Percentiles rank a stretch among this genome's conserved stretches.
These are phyloP conservation scores for Pugionium cornutum DNA, from an alignment of 345 rosid genomes.

Conservation along the genomic window DNA sequence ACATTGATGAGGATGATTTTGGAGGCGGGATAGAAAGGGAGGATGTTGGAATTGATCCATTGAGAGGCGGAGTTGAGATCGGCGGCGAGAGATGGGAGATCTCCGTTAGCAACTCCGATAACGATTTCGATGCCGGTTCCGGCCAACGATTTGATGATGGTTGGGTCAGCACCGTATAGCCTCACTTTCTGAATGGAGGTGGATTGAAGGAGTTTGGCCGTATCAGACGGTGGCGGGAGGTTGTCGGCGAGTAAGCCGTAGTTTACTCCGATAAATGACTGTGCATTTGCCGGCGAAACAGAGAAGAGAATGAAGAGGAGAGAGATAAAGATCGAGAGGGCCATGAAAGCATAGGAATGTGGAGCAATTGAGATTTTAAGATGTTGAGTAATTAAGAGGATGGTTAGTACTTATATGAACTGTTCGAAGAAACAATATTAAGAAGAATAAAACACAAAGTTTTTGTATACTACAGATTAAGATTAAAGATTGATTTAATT, in stretches of 20 bases:
- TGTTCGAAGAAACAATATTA: background rate
- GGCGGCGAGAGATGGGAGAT: conserved; percentile 71
- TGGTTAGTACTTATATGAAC: background rate
- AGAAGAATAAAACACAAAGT: background rate
- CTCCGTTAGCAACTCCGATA: conserved; percentile 77
- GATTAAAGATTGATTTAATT: no score
- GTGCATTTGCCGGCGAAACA: conserved; percentile 46
- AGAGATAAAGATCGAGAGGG: conserved; percentile 3
- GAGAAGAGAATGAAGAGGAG: conserved; percentile 11
- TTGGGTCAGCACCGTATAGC: conserved; percentile 85
- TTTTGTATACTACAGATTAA: no score
- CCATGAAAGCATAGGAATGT: conserved; percentile 19
- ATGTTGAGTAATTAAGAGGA: conserved; percentile 1
- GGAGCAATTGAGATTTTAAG: conserved; percentile 21
- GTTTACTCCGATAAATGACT: conserved; percentile 80
- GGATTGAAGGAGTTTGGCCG: conserved; percentile 79
- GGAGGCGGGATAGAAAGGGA: conserved; percentile 82
- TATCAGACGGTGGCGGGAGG: conserved; percentile 77
- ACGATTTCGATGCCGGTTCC: conserved; percentile 75
- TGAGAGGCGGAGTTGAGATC: conserved; percentile 73
- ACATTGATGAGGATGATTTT: conserved; percentile 74
- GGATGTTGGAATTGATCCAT: conserved; percentile 75
- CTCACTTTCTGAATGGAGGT: conserved; percentile 71
- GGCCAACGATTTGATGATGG: conserved; percentile 70
- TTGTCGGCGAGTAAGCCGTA: conserved; percentile 93